Evolutionary conservation across 495 filamentous ascomycete species (phyloP), one percentile per base, ranked within the genome.

Genomic region (Bryoglossum gracile): DNA sequence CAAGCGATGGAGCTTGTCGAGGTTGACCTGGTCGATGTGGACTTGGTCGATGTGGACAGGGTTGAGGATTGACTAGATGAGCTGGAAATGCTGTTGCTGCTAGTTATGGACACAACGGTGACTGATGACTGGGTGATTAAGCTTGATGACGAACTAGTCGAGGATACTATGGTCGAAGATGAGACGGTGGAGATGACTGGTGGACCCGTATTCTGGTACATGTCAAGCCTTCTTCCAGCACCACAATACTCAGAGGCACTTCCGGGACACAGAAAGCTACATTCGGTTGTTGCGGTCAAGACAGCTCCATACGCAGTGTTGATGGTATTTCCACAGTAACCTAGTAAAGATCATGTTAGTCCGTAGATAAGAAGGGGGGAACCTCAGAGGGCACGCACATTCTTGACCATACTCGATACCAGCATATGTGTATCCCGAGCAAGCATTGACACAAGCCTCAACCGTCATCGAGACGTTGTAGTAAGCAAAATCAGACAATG

Each of bases 221-320:
- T 41, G 24, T 42, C 38, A 35, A 34, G 14, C 21, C 30, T 43
- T 11, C 14, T 60, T 38, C 69, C 69, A 44, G 71, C 76, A 51
- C 81, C 81, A 51, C 81, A 84, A 44, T 76, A 70, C 34, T 72
- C 56, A 0, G 57, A 65, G 0, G 63, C 41, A 52, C 81, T 72
- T 30, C 78, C 81, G 10, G 69, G 60, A 54, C 81, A 84, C 19
- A 60, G 50, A 33, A 77, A 61, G 51, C 68, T 70, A 62, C 81
- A 84, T 43, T 81, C 78, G 25, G 68, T 65, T 11, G 50, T 60
- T 0, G 63, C 50, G 13, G 64, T 17, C 10, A 62, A 50, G 9
- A 46, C 34, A n/a, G 23, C 19, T 10, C 35, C 46, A n/a, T n/a
- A n/a, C n/a, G n/a, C n/a, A 23, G 48, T 22, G 13, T 43, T 39